Percentiles rank a stretch among this genome's conserved stretches.
These are phyloP conservation scores for Trichophyton mentagrophytes DNA, from an alignment of 2,329 filamentous ascomycete genomes.

Conservation along the genomic window DNA sequence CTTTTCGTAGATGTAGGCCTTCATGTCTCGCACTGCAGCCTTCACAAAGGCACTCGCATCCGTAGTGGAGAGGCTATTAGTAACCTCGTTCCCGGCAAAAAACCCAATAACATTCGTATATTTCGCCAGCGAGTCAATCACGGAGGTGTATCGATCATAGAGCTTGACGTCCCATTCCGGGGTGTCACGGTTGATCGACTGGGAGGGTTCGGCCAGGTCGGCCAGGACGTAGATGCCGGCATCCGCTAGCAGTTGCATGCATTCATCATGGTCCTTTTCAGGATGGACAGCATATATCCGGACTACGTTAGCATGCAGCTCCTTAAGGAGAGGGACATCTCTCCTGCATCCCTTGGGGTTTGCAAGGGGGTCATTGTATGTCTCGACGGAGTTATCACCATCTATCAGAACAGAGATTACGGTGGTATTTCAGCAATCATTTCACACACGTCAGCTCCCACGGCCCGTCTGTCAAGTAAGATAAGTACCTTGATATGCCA, in stretches of 20 bases:
- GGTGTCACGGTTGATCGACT: conserved; percentile 72
- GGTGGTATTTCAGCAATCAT: not conserved
- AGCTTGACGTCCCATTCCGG: conserved; percentile 71
- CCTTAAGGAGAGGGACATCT: conserved; percentile 67
- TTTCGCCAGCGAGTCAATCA: conserved; percentile 66
- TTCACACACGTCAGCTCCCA: not conserved
- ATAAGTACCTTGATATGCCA: conserved; percentile 63
- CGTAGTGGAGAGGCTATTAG: conserved; percentile 80
- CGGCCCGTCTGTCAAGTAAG: not conserved
- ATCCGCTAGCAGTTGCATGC: conserved; percentile 70
- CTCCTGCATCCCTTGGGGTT: conserved; percentile 60
- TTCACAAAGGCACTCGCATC: conserved; percentile 87
- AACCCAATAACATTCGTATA: conserved; percentile 93
- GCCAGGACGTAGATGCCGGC: conserved; percentile 92
- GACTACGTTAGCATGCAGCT: conserved; percentile 80
- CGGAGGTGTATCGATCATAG: conserved; percentile 66
- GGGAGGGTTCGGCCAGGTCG: conserved; percentile 68
- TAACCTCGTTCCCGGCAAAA: conserved; percentile 97
- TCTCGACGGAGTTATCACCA: conserved; percentile 38
- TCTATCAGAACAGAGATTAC: conserved; percentile 34
- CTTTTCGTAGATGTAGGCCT: conserved; percentile 77
- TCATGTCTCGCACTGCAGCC: conserved; percentile 91
- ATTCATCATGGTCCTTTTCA: conserved; percentile 59
- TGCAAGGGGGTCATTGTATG: conserved; percentile 73
- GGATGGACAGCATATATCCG: conserved; percentile 91